Base-by-base conservation (phyloP, 1,139 yeast genomes). In the Yamadazyma buinensis region DNA sequence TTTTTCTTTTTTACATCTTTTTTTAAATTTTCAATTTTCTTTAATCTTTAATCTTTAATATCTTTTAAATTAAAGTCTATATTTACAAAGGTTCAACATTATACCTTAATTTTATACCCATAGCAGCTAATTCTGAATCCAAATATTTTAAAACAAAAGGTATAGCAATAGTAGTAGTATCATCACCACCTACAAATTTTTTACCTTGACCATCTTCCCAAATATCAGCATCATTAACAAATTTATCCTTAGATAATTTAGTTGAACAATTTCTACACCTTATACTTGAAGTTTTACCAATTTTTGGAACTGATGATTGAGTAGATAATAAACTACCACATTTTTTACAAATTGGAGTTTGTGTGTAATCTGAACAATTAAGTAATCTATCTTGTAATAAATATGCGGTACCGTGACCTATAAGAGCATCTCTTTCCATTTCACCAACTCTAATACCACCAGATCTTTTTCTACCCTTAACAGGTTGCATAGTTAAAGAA, bases 371-470 rank as follows among this genome's bases (percentile, higher is more conserved):
- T 15, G 96, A 85, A 58, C 96, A 88, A 64, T 94, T 92, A 59
- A 94, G 74, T 55, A 92, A 72, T 64, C 99, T 83, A 59, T 92
- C 99, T 61, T 92, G 98, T 48, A 92, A 70, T 54, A 92, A 68
- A 78, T 78, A 92, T 1, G 98, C 88, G n/a, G 98, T 84, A 65
- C 98, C 99, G 57, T 94, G 98, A 42, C 98, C 99, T 58, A 92
- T 88, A 52, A 92, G 72, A 2, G 98, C 98, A 72, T 92, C 99
- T 69, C 98, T 85, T 68, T 92, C 99, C 99, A 92, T 92, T 64
- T 92, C 98, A 59, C 98, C 98, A 27, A 92, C 95, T 75, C 99
- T 95, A 51, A 92, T 92, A 83, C 99, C 99, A 66, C 99, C 99
- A 47, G 84, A 81, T 67, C 98, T 81, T 80, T 92, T 94, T 69